Evolutionary conservation across 1,284 basidiomycete genomes (phyloP).

Genomic region (Amylostereum areolatum): DNA sequence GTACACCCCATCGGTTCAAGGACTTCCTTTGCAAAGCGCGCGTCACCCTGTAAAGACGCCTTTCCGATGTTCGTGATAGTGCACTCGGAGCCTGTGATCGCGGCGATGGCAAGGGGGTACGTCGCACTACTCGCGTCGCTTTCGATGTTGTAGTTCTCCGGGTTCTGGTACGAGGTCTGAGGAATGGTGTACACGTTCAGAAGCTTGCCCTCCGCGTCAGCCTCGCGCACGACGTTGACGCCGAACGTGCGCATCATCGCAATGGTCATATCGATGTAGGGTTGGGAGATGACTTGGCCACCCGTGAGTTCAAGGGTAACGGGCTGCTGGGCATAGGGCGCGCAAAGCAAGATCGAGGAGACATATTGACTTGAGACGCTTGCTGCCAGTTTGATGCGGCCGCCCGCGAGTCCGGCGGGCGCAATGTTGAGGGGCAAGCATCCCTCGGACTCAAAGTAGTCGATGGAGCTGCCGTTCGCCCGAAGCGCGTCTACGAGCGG

Average conservation of each 20-base stretch:
- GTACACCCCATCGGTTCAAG: slow-evolving; percentile 93
- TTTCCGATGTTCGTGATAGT: slow-evolving; percentile 92
- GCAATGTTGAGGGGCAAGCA: slow-evolving; percentile 88
- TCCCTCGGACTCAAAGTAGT: slow-evolving; percentile 76
- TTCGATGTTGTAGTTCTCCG: slow-evolving; percentile 85
- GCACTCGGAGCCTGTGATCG: slow-evolving; percentile 92
- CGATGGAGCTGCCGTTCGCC: slow-evolving; percentile 76
- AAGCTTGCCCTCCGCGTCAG: slow-evolving; percentile 53
- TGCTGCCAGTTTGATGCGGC: slow-evolving; percentile 84
- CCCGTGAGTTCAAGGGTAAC: slow-evolving; percentile 89
- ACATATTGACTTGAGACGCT: slow-evolving; percentile 98
- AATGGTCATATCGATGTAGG: slow-evolving; percentile 99
- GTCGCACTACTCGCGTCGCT: slow-evolving; percentile 95
- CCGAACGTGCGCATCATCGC: slow-evolving; percentile 98
- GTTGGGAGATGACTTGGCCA: slow-evolving; percentile 94
- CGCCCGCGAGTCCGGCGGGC: slow-evolving; percentile 81
- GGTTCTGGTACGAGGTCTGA: slow-evolving; percentile 74
- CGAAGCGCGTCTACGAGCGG: slow-evolving; percentile 91
- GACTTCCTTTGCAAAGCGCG: slow-evolving; percentile 90
- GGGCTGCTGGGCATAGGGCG: slow-evolving; percentile 83
- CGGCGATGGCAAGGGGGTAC: slow-evolving; percentile 95
- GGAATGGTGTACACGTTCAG: slow-evolving; percentile 90
- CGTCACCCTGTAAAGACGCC: slow-evolving; percentile 91
- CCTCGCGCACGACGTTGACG: slow-evolving; percentile 68
- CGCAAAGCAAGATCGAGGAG: slow-evolving; percentile 92